A percentile compares a stretch with the other conserved stretches of the same genome.
Conservation (phyloP, 2,329 filamentous ascomycete genomes). For the Xylariaceae sp. region DNA sequence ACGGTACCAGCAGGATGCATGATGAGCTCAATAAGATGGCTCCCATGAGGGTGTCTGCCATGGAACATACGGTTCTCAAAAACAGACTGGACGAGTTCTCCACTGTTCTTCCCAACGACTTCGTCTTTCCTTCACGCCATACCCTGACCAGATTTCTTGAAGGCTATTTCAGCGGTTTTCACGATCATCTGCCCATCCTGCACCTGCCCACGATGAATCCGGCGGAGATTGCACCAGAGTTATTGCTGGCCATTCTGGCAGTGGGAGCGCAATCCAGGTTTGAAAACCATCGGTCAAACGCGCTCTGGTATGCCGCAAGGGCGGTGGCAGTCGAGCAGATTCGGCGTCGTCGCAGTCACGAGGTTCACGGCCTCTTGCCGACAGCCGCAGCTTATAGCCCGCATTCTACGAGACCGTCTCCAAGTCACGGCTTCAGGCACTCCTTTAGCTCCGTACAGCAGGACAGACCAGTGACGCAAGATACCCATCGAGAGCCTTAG, state of each 20-base stretch:
- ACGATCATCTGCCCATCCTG: constrained; percentile 53
- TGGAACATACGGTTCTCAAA: constrained; percentile 51
- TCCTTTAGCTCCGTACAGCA: constrained; percentile 55
- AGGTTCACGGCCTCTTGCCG: constrained; percentile 51
- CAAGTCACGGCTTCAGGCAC: constrained; percentile 51
- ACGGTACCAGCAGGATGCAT: constrained; percentile 34
- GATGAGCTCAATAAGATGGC: constrained; percentile 37
- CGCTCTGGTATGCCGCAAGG: constrained; percentile 57
- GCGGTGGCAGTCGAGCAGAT: constrained; percentile 55
- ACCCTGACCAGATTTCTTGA: constrained; percentile 64
- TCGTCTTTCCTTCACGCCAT: constrained; percentile 63
- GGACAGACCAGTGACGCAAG: constrained; percentile 51
- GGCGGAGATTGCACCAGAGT: constrained; percentile 60
- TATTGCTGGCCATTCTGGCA: constrained; percentile 62
- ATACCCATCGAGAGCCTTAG: constrained; percentile 55
- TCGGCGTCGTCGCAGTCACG: constrained; percentile 49
- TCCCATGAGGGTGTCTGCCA: constrained; percentile 45
- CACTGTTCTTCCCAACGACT: constrained; percentile 54
- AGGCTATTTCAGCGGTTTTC: constrained; percentile 64
- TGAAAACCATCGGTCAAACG: constrained; percentile 53
- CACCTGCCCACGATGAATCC: constrained; percentile 62
- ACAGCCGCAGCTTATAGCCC: constrained; percentile 55
- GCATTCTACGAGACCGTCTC: constrained; percentile 54
- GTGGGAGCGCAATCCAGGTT: constrained; percentile 63
- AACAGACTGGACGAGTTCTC: constrained; percentile 58